phyloP scores from a whole-genome alignment of 768 basidiomycete species.

The Trichaptum fuscoviolaceum region DNA sequence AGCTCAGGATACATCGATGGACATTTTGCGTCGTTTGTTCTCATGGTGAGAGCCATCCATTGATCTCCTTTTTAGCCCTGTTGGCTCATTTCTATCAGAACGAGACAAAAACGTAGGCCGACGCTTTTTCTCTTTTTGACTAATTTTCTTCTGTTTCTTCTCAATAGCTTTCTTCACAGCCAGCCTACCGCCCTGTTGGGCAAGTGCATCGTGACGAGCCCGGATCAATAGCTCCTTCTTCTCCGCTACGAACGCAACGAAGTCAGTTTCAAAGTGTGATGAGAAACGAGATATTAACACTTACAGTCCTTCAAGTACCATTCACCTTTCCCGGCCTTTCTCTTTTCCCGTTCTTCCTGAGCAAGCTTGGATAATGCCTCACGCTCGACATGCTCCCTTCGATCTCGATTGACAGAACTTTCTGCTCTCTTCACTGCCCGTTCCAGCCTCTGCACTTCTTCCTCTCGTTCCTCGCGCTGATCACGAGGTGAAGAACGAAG shows the following conservation, averaged over 20 bases:
- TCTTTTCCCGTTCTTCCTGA: slow-evolving; percentile 60
- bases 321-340: slow-evolving; percentile 67
- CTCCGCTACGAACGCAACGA: slow-evolving; percentile 46
- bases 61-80: neutral
- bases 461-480: slow-evolving; percentile 52
- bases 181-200: slow-evolving; percentile 65
- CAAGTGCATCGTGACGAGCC: slow-evolving; percentile 76
- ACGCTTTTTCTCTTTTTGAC: slow-evolving; percentile 84
- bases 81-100: neutral
- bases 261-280: slow-evolving; percentile 6
- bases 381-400: slow-evolving; percentile 62
- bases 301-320: slow-evolving; percentile 86
- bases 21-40: slow-evolving; percentile 15
- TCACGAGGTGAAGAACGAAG: slow-evolving; percentile 56
- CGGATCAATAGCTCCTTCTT: slow-evolving; percentile 68
- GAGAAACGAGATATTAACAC: slow-evolving; percentile 20
- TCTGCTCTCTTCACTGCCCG: slow-evolving; percentile 70
- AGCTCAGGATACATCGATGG: neutral
- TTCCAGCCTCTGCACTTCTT: slow-evolving; percentile 68
- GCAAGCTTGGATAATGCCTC: slow-evolving; percentile 52
- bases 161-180: slow-evolving; percentile 87
- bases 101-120: slow-evolving; percentile 43
- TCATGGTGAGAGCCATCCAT: slow-evolving; percentile 3
- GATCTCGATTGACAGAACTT: slow-evolving; percentile 70
- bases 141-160: slow-evolving; percentile 82